phyloP scores from a whole-genome alignment of 495 filamentous ascomycete species.

The Sordaria brevicollis region DNA sequence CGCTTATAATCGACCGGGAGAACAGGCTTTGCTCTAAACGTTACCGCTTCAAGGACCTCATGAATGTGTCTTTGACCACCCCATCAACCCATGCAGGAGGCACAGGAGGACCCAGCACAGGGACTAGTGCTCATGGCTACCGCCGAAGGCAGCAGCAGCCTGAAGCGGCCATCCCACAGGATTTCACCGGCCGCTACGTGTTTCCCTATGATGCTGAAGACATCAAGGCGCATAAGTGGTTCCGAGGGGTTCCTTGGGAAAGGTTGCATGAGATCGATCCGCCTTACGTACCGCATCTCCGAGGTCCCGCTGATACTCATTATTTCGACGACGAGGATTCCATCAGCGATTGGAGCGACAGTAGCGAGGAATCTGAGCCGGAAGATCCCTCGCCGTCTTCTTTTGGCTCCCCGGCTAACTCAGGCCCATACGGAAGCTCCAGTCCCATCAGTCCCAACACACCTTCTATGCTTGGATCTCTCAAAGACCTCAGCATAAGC shows the following conservation, averaged over 20 bases:
- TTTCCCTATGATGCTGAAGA: slow-evolving; percentile 69
- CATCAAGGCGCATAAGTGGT: slow-evolving; percentile 70
- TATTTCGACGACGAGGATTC: slow-evolving; percentile 79
- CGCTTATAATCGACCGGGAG: slow-evolving; percentile 68
- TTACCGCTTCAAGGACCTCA: slow-evolving; percentile 55
- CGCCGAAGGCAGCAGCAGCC: slow-evolving; percentile 10
- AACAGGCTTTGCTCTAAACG: slow-evolving; percentile 60
- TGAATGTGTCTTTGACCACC: slow-evolving; percentile 10
- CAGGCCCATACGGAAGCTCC: background rate
- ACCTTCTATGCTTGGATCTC: background rate
- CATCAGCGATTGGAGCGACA: slow-evolving; percentile 45
- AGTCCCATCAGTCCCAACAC: background rate
- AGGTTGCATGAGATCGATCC: slow-evolving; percentile 55
- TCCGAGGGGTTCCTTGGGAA: slow-evolving; percentile 57
- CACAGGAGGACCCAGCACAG: background rate
- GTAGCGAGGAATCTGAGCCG: slow-evolving; percentile 30
- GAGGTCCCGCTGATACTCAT: slow-evolving; percentile 65
- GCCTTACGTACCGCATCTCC: slow-evolving; percentile 66
- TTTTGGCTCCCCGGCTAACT: background rate
- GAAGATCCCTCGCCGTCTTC: background rate
- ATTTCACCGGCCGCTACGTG: slow-evolving; percentile 47
- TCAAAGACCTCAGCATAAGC: background rate
- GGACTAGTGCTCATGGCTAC: background rate
- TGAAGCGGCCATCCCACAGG: slow-evolving; percentile 10
- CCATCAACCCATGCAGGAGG: background rate